Evolutionary conservation across 2,329 filamentous ascomycete genomes (phyloP).

Genomic region (Dothistroma pini): DNA sequence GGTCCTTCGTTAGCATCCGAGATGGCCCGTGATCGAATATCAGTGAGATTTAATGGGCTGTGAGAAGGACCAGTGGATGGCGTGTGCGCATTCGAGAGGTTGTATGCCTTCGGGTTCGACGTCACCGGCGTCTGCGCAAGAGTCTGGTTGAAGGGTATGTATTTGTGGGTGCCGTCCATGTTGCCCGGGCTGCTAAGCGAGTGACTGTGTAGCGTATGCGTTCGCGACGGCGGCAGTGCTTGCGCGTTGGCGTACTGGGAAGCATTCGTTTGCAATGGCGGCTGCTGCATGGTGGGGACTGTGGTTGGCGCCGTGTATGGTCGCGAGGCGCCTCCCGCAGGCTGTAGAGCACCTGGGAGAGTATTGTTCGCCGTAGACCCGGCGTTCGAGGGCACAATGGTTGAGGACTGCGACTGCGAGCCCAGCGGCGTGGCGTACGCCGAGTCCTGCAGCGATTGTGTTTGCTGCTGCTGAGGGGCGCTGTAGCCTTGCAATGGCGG

Average conservation of each 20-base stretch:
- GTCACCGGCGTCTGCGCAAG: constrained; percentile 50
- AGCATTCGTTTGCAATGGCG: constrained; percentile 47
- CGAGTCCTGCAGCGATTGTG: constrained; percentile 45
- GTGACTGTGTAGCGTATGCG: constrained; percentile 64
- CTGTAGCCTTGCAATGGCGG: constrained; percentile 35
- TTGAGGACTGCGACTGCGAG: constrained; percentile 17
- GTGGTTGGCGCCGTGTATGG: constrained; percentile 57
- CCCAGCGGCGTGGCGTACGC: constrained; percentile 43
- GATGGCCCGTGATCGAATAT: constrained; percentile 84
- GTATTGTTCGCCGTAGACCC: constrained; percentile 33
- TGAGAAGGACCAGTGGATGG: constrained; percentile 64
- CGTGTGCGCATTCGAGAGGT: constrained; percentile 60
- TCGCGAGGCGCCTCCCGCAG: constrained; percentile 48
- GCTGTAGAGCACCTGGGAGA: constrained; percentile 60
- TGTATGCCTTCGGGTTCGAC: constrained; percentile 46
- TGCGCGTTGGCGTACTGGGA: constrained; percentile 52
- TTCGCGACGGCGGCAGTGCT: constrained; percentile 55
- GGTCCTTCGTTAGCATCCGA: constrained; percentile 71
- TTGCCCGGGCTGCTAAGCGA: constrained; percentile 76
- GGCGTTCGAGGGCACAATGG: constrained; percentile 26
- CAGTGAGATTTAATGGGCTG: constrained; percentile 84
- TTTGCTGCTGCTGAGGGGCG: constrained; percentile 42
- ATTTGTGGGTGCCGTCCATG: constrained; percentile 47
- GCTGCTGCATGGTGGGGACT: constrained; percentile 54
- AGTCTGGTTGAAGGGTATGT: constrained; percentile 62